Conservation (phyloP, 768 basidiomycete genomes). For the Kwoniella bestiolae region DNA sequence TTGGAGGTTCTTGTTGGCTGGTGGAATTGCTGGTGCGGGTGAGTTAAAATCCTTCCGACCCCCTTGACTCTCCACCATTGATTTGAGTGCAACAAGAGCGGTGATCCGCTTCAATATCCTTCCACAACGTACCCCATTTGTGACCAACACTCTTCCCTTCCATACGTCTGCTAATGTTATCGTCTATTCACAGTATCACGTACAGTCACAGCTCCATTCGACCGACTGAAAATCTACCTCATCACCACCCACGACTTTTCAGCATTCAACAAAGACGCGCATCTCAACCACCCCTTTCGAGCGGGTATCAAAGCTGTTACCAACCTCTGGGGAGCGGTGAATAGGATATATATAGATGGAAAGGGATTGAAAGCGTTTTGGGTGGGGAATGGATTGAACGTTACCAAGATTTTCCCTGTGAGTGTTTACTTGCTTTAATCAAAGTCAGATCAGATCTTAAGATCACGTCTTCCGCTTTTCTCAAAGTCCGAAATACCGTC, state of each 20-base stretch:
- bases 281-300: constrained; percentile 31
- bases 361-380: constrained; percentile 84
- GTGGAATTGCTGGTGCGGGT: constrained; percentile 94
- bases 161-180: too few relatives aligned
- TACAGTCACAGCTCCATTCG: constrained; percentile 95
- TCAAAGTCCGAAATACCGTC: too few relatives aligned
- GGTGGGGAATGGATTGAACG: constrained; percentile 90
- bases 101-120: too few relatives aligned
- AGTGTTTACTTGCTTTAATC: constrained; percentile 13
- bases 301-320: constrained; percentile 50
- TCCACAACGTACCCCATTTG: constrained; percentile 25
- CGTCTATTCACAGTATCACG: constrained; percentile 80
- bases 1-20: constrained; percentile 87
- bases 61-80: neutral
- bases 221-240: constrained; percentile 92
- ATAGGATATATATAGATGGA: constrained; percentile 84
- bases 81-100: too few relatives aligned
- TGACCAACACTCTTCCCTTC: neutral
- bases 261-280: constrained; percentile 20
- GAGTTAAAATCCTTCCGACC: constrained; percentile 47
- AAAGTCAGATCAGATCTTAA: neutral
- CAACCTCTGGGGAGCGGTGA: constrained; percentile 71
- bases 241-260: constrained; percentile 65
- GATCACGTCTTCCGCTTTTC: neutral
- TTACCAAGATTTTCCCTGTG: constrained; percentile 88